Conservation (phyloP, 306 rosid species). For the Parietaria judaica region DNA sequence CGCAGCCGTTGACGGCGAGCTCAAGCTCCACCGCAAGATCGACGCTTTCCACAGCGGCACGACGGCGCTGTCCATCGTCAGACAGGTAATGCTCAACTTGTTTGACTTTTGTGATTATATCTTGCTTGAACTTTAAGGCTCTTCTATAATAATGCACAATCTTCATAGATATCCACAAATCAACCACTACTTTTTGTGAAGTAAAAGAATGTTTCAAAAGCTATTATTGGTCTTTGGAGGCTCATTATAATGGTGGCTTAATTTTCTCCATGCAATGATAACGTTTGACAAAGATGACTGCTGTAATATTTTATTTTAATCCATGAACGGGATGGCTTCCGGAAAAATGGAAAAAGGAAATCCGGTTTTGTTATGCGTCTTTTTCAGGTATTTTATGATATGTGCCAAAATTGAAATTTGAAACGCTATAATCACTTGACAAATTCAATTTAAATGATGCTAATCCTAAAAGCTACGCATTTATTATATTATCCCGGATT, state of each 20-base stretch:
- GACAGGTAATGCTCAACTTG: conserved; percentile 49
- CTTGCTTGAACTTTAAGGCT: conserved; percentile 1
- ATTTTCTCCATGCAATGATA: background rate
- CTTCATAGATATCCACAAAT: background rate
- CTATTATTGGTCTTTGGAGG: background rate
- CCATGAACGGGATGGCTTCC: too few relatives aligned
- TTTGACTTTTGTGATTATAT: background rate
- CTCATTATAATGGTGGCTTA: background rate
- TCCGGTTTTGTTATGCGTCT: too few relatives aligned
- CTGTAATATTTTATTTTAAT: background rate
- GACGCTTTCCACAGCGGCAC: conserved; percentile 84
- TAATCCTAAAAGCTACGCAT: too few relatives aligned
- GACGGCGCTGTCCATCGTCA: conserved; percentile 75
- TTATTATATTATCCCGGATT: too few relatives aligned
- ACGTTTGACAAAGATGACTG: background rate
- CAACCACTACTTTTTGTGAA: background rate
- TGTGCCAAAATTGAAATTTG: too few relatives aligned
- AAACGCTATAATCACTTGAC: too few relatives aligned
- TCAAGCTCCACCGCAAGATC: conserved; percentile 53
- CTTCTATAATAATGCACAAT: background rate
- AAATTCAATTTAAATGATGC: too few relatives aligned
- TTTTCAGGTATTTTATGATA: too few relatives aligned
- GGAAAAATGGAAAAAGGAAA: too few relatives aligned
- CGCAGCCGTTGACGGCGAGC: conserved; percentile 72
- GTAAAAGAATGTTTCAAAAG: background rate